Evolutionary conservation across 768 basidiomycete genomes (phyloP).

Genomic region (Tephrocybe sp.): DNA sequence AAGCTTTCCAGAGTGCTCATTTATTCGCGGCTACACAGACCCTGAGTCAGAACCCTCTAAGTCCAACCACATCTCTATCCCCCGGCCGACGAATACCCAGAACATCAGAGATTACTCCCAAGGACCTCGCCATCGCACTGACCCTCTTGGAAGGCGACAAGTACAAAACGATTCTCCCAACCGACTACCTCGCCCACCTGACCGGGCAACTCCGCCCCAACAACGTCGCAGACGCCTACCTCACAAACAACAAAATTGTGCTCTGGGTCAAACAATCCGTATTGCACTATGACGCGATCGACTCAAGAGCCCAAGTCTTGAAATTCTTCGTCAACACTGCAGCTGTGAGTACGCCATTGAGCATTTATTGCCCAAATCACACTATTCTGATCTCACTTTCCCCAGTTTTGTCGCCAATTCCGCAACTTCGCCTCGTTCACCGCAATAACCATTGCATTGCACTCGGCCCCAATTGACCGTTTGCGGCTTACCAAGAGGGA

Average conservation of each 20-base stretch:
- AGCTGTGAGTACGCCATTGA: constrained; percentile 25
- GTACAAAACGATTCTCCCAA: constrained; percentile 36
- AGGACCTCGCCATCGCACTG: constrained; percentile 42
- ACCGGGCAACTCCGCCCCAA: constrained; percentile 27
- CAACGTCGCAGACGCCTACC: constrained; percentile 32
- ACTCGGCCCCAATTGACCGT: constrained; percentile 38
- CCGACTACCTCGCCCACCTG: constrained; percentile 44
- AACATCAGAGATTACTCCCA: constrained; percentile 34
- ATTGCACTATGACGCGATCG: constrained; percentile 35
- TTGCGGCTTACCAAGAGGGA: constrained; percentile 33
- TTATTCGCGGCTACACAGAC: constrained; percentile 8
- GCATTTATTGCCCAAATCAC: too few relatives aligned
- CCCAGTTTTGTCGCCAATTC: constrained; percentile 42
- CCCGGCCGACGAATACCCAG: constrained; percentile 26
- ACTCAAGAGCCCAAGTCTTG: constrained; percentile 36
- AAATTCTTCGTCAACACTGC: constrained; percentile 47
- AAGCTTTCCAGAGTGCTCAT: background rate
- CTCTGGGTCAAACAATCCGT: constrained; percentile 42
- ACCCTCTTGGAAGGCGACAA: constrained; percentile 44
- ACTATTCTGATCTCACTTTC: background rate
- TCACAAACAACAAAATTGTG: constrained; percentile 38
- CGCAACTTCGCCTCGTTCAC: constrained; percentile 45
- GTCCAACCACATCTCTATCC: constrained; percentile 12
- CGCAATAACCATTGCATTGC: constrained; percentile 41
- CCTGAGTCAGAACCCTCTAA: constrained; percentile 3